Conservation (phyloP, 768 basidiomycete species). For the Mycena capillaripes region DNA sequence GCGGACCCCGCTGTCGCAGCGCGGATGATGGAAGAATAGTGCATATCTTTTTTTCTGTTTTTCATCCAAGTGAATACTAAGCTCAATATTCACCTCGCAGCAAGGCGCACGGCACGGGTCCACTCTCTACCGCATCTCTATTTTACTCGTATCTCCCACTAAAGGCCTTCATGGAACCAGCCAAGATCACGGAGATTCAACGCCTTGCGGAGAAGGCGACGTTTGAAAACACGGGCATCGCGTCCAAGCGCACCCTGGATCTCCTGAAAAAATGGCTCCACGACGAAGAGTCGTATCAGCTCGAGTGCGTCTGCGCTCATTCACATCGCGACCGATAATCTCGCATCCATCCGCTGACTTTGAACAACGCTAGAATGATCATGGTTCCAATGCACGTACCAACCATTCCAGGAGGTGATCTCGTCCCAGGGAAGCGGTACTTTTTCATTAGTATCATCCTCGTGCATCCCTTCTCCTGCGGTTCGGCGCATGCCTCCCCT, state of each 20-base stretch:
- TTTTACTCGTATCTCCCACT: conserved; percentile 4
- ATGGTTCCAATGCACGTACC: neutral
- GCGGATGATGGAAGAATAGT: conserved; percentile 1
- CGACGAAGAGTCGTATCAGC: conserved; percentile 9
- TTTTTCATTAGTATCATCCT: neutral
- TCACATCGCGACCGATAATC: too few relatives aligned
- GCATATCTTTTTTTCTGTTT: neutral
- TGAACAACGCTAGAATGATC: neutral
- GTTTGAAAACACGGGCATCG: neutral
- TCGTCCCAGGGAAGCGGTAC: neutral
- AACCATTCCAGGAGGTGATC: neutral
- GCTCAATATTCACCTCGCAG: neutral
- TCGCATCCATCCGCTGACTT: neutral
- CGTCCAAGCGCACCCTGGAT: neutral
- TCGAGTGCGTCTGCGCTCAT: conserved; percentile 10
- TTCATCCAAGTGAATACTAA: too few relatives aligned
- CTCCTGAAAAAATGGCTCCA: conserved; percentile 9
- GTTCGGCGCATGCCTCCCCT: conserved; percentile 6
- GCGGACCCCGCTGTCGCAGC: neutral
- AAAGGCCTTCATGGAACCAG: neutral
- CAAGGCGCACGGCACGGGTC: neutral
- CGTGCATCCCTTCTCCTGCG: neutral
- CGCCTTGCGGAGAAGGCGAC: neutral
- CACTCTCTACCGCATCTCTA: neutral
- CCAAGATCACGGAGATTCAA: neutral